phyloP scores from a whole-genome alignment of 805 yeast genomes.

The Hanseniaspora guilliermondii region DNA sequence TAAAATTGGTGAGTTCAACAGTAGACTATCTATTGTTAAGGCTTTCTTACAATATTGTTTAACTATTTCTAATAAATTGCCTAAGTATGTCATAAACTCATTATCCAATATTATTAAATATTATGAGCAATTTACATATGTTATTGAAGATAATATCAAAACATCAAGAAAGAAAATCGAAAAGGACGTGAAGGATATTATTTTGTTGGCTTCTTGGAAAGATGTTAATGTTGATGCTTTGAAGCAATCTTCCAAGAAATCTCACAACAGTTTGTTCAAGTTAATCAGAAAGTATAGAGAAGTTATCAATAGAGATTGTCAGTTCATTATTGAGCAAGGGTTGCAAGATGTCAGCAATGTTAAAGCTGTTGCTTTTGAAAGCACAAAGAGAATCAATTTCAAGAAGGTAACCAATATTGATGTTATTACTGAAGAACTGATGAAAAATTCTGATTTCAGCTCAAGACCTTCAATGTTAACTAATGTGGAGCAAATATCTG shows the following conservation, averaged over 20 bases:
- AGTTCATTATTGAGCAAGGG: conserved; percentile 49
- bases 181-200: conserved; percentile 73
- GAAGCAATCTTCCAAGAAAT: conserved; percentile 82
- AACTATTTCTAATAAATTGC: conserved; percentile 46
- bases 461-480: conserved; percentile 46
- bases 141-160: conserved; percentile 36
- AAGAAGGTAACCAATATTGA: conserved; percentile 22
- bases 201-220: conserved; percentile 89
- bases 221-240: conserved; percentile 89
- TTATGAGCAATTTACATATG: conserved; percentile 51
- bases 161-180: conserved; percentile 44
- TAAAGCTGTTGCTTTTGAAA: conserved; percentile 11
- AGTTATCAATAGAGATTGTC: conserved; percentile 40
- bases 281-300: conserved; percentile 69
- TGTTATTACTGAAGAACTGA: conserved; percentile 21
- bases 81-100: conserved; percentile 20
- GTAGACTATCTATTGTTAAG: conserved; percentile 46
- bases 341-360: conserved; percentile 21
- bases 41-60: conserved; percentile 38
- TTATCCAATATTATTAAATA: conserved; percentile 37
- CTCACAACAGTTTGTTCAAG: conserved; percentile 76
- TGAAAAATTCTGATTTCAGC: conserved; percentile 32
- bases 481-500: conserved; percentile 38
- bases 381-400: conserved; percentile 11
- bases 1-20: conserved; percentile 57